phyloP scores from a whole-genome alignment of 2,329 filamentous ascomycete species.

The Massarina eburnea region DNA sequence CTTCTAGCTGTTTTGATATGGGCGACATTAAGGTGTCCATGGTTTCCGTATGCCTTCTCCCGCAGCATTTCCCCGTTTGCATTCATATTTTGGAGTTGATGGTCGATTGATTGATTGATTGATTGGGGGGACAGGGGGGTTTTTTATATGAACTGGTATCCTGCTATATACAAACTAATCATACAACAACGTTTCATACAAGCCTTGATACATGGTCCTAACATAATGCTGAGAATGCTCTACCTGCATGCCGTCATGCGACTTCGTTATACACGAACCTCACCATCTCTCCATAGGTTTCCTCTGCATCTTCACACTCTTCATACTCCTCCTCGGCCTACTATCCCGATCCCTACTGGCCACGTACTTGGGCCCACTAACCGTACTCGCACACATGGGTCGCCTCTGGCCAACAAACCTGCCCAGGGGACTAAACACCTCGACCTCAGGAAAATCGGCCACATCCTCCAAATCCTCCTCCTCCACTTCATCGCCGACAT shows the following conservation, averaged over 20 bases:
- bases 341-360: slow-evolving; percentile 52
- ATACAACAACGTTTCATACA: too few species aligned
- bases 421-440: slow-evolving; percentile 85
- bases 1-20: not conserved
- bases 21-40: not conserved
- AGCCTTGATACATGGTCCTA: too few species aligned
- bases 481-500: slow-evolving; percentile 11
- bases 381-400: slow-evolving; percentile 72
- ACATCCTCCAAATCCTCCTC: slow-evolving; percentile 20
- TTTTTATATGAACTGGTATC: too few species aligned
- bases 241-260: not conserved
- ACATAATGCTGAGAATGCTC: too few species aligned
- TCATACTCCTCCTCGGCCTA: slow-evolving; percentile 71
- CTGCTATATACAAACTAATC: too few species aligned
- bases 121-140: too few species aligned
- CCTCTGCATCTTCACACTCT: slow-evolving; percentile 44
- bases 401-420: slow-evolving; percentile 68
- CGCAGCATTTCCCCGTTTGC: not conserved
- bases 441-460: slow-evolving; percentile 66
- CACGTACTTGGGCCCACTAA: slow-evolving; percentile 58
- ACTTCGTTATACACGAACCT: not conserved
- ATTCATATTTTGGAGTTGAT: not conserved
- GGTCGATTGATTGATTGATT: not conserved
- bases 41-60: not conserved
- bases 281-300: slow-evolving; percentile 16